phyloP scores from a whole-genome alignment of 2,329 filamentous ascomycete species.

The Emergomyces orientalis region DNA sequence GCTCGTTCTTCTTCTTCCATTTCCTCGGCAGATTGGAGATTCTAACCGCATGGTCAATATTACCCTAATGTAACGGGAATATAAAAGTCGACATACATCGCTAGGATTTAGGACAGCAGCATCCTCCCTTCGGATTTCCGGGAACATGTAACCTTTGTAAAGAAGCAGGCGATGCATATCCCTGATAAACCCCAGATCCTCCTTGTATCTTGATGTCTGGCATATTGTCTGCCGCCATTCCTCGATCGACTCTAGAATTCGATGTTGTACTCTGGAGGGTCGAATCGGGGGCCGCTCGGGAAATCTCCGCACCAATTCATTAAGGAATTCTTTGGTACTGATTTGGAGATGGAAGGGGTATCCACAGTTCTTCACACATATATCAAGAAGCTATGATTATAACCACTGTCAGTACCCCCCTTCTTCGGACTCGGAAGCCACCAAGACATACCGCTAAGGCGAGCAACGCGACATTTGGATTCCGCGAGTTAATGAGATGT shows the following conservation, averaged over 20 bases:
- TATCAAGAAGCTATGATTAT: constrained; percentile 65
- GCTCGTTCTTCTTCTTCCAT: constrained; percentile 97
- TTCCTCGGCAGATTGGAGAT: constrained; percentile 89
- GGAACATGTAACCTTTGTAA: constrained; percentile 96
- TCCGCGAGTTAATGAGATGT: constrained; percentile 90
- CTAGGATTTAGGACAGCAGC: constrained; percentile 93
- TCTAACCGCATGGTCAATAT: constrained; percentile 46
- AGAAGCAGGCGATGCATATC: constrained; percentile 95
- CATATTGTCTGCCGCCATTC: constrained; percentile 98
- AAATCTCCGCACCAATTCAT: constrained; percentile 92
- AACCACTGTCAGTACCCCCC: constrained; percentile 5
- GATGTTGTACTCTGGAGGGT: constrained; percentile 74
- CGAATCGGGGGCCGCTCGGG: constrained; percentile 86
- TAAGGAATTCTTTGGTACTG: constrained; percentile 96
- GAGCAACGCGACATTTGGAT: constrained; percentile 85
- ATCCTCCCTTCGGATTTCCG: constrained; percentile 84
- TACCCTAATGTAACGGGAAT: constrained; percentile 5
- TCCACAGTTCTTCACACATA: constrained; percentile 99
- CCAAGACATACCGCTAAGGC: constrained; percentile 56
- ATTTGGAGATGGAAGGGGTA: constrained; percentile 99
- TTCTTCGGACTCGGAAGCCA: constrained; percentile 14
- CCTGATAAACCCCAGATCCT: constrained; percentile 88
- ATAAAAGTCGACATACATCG: constrained; percentile 57
- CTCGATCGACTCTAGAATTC: constrained; percentile 92
- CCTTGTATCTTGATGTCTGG: constrained; percentile 94